Conservation (phyloP, 768 basidiomycete species). For the Neoboletus brunneissimus region DNA sequence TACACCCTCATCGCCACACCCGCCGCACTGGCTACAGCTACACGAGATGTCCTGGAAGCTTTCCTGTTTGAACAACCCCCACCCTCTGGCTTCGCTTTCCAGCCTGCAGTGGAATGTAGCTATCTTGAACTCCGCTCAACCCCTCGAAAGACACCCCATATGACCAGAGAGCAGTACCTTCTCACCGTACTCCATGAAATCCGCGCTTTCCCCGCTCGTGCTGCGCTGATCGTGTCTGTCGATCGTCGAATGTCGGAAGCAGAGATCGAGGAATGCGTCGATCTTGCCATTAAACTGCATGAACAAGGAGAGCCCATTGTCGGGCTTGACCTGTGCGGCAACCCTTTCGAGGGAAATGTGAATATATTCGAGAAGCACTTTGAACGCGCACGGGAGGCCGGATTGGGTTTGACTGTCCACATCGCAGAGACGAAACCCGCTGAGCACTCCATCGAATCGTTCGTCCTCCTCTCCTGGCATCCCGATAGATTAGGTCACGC, state of each 20-base stretch:
- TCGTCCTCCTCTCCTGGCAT: conserved; percentile 53
- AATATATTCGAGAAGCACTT: conserved; percentile 50
- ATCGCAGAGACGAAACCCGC: conserved; percentile 74
- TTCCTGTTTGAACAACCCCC: conserved; percentile 46
- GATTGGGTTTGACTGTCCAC: conserved; percentile 74
- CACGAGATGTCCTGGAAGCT: conserved; percentile 59
- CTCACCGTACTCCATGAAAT: conserved; percentile 63
- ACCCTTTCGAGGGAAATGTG: conserved; percentile 63
- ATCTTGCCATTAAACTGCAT: conserved; percentile 53
- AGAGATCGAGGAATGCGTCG: conserved; percentile 54
- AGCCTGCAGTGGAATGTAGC: conserved; percentile 49
- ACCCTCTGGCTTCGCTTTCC: conserved; percentile 30
- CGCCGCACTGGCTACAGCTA: conserved; percentile 48
- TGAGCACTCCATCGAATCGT: conserved; percentile 57
- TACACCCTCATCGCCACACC: conserved; percentile 73
- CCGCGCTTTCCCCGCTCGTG: conserved; percentile 52
- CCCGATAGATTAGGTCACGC: conserved; percentile 79
- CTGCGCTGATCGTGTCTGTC: conserved; percentile 69
- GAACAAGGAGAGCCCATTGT: conserved; percentile 60
- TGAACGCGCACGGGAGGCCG: conserved; percentile 51
- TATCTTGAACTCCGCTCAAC: conserved; percentile 87
- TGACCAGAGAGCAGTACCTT: conserved; percentile 63
- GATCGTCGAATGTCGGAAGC: conserved; percentile 63
- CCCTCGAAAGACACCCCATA: conserved; percentile 55
- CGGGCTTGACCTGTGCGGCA: conserved; percentile 79